These are phyloP conservation scores for Penicillium italicum DNA, from an alignment of 2,329 filamentous ascomycete species.

Conservation along the genomic window DNA sequence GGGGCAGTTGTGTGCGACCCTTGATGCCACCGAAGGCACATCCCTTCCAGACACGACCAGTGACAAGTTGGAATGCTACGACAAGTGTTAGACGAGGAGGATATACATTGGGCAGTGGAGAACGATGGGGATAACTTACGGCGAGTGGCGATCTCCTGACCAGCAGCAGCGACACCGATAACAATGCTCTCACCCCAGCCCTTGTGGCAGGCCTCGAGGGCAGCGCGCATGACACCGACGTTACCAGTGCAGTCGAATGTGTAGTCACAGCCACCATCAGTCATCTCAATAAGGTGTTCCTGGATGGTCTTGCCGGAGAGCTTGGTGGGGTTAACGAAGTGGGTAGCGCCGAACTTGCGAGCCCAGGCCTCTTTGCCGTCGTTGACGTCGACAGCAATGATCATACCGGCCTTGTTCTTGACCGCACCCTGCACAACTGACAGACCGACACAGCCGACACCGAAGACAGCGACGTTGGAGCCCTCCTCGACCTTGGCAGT, in stretches of 20 bases:
- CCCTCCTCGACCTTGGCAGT: constrained; percentile 90
- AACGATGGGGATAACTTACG: constrained; percentile 59
- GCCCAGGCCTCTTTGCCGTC: constrained; percentile 87
- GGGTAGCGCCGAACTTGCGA: constrained; percentile 89
- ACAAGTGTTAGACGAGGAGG: constrained; percentile 2
- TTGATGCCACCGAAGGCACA: constrained; percentile 98
- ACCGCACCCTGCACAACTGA: constrained; percentile 93
- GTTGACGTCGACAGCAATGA: constrained; percentile 73
- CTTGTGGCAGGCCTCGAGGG: constrained; percentile 97
- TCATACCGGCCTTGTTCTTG: constrained; percentile 67
- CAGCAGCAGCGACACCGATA: constrained; percentile 93
- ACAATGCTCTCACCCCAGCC: constrained; percentile 98
- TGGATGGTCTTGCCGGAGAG: constrained; percentile 73
- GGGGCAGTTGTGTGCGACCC: constrained; percentile 85
- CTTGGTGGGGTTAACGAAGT: constrained; percentile 92
- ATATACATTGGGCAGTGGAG: constrained; percentile 7
- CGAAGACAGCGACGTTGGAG: constrained; percentile 86
- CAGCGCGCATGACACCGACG: constrained; percentile 90
- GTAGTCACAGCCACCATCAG: constrained; percentile 96
- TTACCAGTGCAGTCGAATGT: constrained; percentile 99
- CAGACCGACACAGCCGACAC: constrained; percentile 91
- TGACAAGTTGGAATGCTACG: constrained; percentile 94
- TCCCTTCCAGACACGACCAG: constrained; percentile 94
- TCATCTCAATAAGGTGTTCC: constrained; percentile 93
- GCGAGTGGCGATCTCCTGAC: constrained; percentile 89